phyloP scores from a whole-genome alignment of 768 basidiomycete species.

The Kwoniella newhampshirensis region DNA sequence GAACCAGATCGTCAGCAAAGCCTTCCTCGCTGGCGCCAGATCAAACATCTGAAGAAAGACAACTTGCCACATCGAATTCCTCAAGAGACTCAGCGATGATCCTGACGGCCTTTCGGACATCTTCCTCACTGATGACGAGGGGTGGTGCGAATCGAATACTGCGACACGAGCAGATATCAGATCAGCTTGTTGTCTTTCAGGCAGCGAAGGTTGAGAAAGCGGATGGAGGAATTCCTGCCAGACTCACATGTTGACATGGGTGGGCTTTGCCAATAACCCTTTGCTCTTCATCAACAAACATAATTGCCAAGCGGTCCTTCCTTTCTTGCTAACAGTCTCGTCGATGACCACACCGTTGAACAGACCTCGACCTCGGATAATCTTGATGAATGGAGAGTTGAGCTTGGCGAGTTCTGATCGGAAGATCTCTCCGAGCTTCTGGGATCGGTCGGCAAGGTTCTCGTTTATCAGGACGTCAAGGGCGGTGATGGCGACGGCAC shows the following conservation, averaged over 20 bases:
- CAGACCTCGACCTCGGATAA: slow-evolving; percentile 81
- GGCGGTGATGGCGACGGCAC: slow-evolving; percentile 92
- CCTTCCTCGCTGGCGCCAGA: no score
- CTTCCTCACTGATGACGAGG: slow-evolving; percentile 85
- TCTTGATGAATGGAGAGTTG: slow-evolving; percentile 64
- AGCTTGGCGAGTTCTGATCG: slow-evolving; percentile 58
- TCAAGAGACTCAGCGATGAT: slow-evolving; percentile 73
- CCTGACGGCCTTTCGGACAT: slow-evolving; percentile 69
- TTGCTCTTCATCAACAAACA: slow-evolving; percentile 88
- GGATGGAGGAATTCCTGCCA: not conserved
- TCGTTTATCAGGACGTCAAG: slow-evolving; percentile 88
- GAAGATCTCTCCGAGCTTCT: slow-evolving; percentile 76
- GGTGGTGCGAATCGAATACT: slow-evolving; percentile 97
- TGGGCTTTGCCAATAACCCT: slow-evolving; percentile 91
- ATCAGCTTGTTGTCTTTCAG: slow-evolving; percentile 1
- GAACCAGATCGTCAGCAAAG: slow-evolving; percentile 7
- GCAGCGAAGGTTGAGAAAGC: no score
- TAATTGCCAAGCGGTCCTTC: slow-evolving; percentile 90
- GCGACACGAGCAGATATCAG: slow-evolving; percentile 3
- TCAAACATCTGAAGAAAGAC: not conserved
- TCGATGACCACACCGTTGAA: slow-evolving; percentile 93
- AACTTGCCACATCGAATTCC: slow-evolving; percentile 73
- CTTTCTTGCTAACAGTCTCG: slow-evolving; percentile 71
- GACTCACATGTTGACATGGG: slow-evolving; percentile 86
- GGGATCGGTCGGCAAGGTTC: slow-evolving; percentile 75